A percentile compares a stretch with the other conserved stretches of the same genome.
Evolutionary conservation across 129 eudicot genomes (phyloP).

Genomic region (Kitagawia praeruptora): DNA sequence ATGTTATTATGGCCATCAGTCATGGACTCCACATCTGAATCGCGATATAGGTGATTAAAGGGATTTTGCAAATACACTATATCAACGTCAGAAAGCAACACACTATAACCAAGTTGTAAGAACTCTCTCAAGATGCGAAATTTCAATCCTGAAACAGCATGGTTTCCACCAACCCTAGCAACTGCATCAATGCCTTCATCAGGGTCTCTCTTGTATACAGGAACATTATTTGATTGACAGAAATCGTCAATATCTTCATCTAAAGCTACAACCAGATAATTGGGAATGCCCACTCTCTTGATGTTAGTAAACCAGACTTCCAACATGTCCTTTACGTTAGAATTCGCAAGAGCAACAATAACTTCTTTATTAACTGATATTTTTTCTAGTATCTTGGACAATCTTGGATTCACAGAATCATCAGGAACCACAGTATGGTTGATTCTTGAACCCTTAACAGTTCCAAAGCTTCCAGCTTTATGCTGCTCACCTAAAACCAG

Average conservation of each 20-base stretch:
- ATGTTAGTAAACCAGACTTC: slow-evolving; percentile 35
- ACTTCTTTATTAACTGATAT: slow-evolving; percentile 29
- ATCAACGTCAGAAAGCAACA: slow-evolving; percentile 46
- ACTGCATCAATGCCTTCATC: slow-evolving; percentile 28
- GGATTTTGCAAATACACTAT: slow-evolving; percentile 45
- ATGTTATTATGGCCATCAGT: slow-evolving; percentile 39
- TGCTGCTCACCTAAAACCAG: slow-evolving; percentile 28
- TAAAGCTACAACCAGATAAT: slow-evolving; percentile 40
- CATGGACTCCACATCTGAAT: slow-evolving; percentile 55
- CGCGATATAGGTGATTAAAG: slow-evolving; percentile 37
- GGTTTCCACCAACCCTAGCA: slow-evolving; percentile 39
- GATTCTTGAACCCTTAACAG: slow-evolving; percentile 33
- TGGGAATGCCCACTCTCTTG: slow-evolving; percentile 35
- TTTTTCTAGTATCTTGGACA: slow-evolving; percentile 33
- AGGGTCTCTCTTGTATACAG: slow-evolving; percentile 31
- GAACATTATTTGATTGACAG: slow-evolving; percentile 28
- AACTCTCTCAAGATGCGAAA: slow-evolving; percentile 46
- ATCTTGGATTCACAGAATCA: slow-evolving; percentile 41
- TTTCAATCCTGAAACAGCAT: slow-evolving; percentile 50
- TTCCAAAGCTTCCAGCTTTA: slow-evolving; percentile 43
- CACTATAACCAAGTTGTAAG: slow-evolving; percentile 43
- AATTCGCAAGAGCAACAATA: slow-evolving; percentile 43
- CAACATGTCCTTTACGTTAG: slow-evolving; percentile 34
- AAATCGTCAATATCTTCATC: slow-evolving; percentile 31
- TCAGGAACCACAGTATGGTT: slow-evolving; percentile 37